These are phyloP conservation scores for Chlorencoelia australis DNA, from an alignment of 2,329 filamentous ascomycete genomes.

Conservation along the genomic window DNA sequence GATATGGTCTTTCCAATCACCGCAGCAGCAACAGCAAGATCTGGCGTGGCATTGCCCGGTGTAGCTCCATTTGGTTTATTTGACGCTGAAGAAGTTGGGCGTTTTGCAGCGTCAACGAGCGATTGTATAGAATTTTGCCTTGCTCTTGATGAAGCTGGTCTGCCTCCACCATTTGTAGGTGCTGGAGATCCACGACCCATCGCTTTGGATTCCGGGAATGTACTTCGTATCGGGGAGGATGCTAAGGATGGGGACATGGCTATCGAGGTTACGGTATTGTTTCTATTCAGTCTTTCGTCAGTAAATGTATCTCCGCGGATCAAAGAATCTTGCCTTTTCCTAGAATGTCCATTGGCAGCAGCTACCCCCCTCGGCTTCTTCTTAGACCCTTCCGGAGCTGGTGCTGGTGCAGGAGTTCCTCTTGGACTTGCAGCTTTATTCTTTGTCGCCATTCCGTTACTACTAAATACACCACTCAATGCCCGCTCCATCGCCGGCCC, in stretches of 20 bases:
- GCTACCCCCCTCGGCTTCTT: constrained; percentile 63
- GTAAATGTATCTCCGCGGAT: constrained; percentile 3
- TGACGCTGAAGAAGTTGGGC: constrained; percentile 50
- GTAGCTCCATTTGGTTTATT: constrained; percentile 48
- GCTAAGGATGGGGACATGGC: constrained; percentile 59
- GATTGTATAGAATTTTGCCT: constrained; percentile 65
- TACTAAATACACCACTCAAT: constrained; percentile 48
- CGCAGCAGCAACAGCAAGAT: constrained; percentile 21
- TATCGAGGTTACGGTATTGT: constrained; percentile 36
- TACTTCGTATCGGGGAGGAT: constrained; percentile 65
- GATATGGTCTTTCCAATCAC: constrained; percentile 26
- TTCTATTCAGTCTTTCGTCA: constrained; percentile 26
- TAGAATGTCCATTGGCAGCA: constrained; percentile 56
- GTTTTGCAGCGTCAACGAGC: constrained; percentile 42
- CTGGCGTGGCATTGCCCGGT: constrained; percentile 23
- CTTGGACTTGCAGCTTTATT: constrained; percentile 53
- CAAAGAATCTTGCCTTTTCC: constrained; percentile 59
- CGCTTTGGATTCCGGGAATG: constrained; percentile 52
- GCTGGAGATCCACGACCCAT: constrained; percentile 47
- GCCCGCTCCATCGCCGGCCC: constrained; percentile 54
- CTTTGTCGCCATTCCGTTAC: constrained; percentile 39
- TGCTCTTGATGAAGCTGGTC: constrained; percentile 59
- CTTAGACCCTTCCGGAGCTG: constrained; percentile 51
- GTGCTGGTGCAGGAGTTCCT: constrained; percentile 58
- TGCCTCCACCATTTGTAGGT: constrained; percentile 42